Evolutionary conservation across 2,329 filamentous ascomycete genomes (phyloP), one percentile per base, ranked within the genome.

Genomic region (Xylaria sp.): DNA sequence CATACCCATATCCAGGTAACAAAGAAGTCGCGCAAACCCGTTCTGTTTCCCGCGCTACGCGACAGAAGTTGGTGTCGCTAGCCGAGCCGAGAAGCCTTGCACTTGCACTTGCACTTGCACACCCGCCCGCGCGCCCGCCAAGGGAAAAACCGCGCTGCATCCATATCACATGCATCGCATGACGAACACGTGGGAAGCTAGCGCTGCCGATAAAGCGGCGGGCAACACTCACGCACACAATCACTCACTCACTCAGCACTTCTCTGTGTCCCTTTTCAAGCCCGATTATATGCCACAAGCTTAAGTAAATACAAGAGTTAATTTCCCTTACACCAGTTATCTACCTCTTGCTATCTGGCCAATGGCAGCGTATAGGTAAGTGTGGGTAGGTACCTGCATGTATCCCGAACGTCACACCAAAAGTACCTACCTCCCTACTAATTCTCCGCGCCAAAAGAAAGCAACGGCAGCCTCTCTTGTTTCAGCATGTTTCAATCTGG

Each of bases 91-190:
- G 39, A 14, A 6, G 34, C 34, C 8, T 12, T 42, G 39, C 39
- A 1, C 12, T 17, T 47, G 42, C 42, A 47, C 8, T 12, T 42
- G 39, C 39, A 1, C 12, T 17, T 47, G 42, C 42, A 47, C 24
- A 27, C 24, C 24, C 24, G 24, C 24, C 24, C 24, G 24, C 24
- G 24, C 24, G 4, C 42, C 17, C 42, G n/a, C 17, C 42, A 47
- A 47, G 17, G 39, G 21, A 51, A 51, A 51, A 51, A 47, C 17
- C 47, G 48, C 48, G 48, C 48, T 51, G 48, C 48, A 51, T 51
- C 42, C 39, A 42, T 42, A 14, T 14, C 19, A 30, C 48, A 12
- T 51, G 48, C 48, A 51, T 51, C 21, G 48, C 48, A 24, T 51
- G 24, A 17, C 48, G 19, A 19, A 51, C 48, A 51, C 48, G 48